phyloP scores from a whole-genome alignment of 1,284 basidiomycete genomes.

The Microbotryum silenes-acaulis region DNA sequence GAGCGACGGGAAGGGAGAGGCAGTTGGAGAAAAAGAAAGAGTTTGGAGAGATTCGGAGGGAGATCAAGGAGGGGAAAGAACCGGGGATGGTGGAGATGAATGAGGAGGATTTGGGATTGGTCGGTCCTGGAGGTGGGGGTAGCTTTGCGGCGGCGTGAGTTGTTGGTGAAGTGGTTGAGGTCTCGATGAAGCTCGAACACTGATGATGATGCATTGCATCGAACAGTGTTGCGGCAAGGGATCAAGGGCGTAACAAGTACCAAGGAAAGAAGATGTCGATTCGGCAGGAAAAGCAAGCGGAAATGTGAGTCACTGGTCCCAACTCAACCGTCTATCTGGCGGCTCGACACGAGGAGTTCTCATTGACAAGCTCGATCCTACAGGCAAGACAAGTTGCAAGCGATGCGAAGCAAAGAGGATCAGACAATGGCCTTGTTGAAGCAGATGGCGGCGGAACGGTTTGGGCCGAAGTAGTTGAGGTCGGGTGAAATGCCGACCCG shows the following conservation, averaged over 20 bases:
- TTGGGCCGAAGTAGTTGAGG: slow-evolving; percentile 3
- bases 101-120: slow-evolving; percentile 23
- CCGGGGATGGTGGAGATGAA: slow-evolving; percentile 20
- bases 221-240: slow-evolving; percentile 14
- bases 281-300: slow-evolving; percentile 15
- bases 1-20: slow-evolving; percentile 29
- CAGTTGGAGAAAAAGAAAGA: slow-evolving; percentile 25
- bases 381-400: slow-evolving; percentile 17
- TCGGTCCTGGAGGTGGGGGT: slow-evolving; percentile 1
- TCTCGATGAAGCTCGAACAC: too few species aligned
- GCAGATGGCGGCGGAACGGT: slow-evolving; percentile 23
- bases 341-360: too few species aligned
- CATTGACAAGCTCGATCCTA: too few species aligned
- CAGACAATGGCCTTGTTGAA: slow-evolving; percentile 29
- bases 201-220: neutral
- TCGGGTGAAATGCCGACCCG: too few species aligned
- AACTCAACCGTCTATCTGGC: too few species aligned
- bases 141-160: slow-evolving; percentile 18
- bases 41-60: slow-evolving; percentile 12
- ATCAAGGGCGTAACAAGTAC: slow-evolving; percentile 7
- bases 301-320: slow-evolving; percentile 7
- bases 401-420: slow-evolving; percentile 20
- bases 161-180: neutral
- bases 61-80: slow-evolving; percentile 14
- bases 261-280: slow-evolving; percentile 10